Evolutionary conservation across 805 yeast species (phyloP).

Genomic region (Saccharomyces mikatae): DNA sequence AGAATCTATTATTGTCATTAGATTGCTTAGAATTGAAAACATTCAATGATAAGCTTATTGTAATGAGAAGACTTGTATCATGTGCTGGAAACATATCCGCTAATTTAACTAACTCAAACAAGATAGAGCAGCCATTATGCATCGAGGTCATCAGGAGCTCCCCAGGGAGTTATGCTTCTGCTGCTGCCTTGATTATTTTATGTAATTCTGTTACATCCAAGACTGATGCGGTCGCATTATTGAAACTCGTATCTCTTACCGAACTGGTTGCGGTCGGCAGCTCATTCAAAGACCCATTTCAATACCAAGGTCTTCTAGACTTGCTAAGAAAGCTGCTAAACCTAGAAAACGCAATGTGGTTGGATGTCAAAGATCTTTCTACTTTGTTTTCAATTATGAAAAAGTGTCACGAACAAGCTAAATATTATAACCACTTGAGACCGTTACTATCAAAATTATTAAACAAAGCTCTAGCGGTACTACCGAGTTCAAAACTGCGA

Average conservation of each 20-base stretch:
- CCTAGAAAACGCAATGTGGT: constrained; percentile 15
- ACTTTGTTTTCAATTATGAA: constrained; percentile 12
- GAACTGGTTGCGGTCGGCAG: constrained; percentile 9
- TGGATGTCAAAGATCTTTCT: constrained; percentile 8
- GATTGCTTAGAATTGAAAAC: constrained; percentile 11
- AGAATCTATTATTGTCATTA: constrained; percentile 11
- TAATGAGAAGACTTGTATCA: constrained; percentile 24
- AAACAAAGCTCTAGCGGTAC: constrained; percentile 22
- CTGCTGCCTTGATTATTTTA: constrained; percentile 20
- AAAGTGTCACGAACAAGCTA: constrained; percentile 21
- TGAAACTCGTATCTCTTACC: constrained; percentile 8
- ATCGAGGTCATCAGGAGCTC: constrained; percentile 8
- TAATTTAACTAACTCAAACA: constrained; percentile 15
- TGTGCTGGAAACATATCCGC: constrained; percentile 25
- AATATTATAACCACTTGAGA: constrained; percentile 18
- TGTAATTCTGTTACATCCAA: constrained; percentile 22
- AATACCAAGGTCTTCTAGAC: constrained; percentile 28
- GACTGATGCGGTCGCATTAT: constrained; percentile 14
- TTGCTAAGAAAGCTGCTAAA: constrained; percentile 22
- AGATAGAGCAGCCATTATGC: constrained; percentile 14
- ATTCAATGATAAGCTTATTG: constrained; percentile 25
- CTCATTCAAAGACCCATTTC: constrained; percentile 25
- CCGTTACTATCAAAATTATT: constrained; percentile 18
- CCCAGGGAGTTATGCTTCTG: constrained; percentile 16
- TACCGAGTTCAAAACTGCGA: constrained; percentile 20